phyloP scores from a whole-genome alignment of 2,329 filamentous ascomycete species.

The Pestalotiopsis sp. region DNA sequence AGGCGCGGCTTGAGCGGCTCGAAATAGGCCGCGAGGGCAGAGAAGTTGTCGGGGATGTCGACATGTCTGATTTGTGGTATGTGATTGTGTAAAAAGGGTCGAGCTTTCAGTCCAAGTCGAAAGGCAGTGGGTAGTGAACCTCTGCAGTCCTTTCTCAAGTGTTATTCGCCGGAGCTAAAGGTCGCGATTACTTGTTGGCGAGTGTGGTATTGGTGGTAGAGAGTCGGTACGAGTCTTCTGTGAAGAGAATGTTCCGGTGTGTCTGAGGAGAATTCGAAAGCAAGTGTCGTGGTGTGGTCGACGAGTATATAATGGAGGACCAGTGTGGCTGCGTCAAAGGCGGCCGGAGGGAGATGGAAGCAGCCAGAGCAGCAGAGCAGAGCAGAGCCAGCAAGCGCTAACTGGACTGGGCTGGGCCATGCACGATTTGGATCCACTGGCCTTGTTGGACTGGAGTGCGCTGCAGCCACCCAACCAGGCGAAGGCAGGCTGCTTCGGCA shows the following conservation, averaged over 20 bases:
- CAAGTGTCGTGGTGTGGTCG: not conserved
- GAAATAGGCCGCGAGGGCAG: constrained; percentile 34
- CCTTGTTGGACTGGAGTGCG: not conserved
- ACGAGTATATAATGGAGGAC: constrained; percentile 10
- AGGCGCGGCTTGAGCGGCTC: constrained; percentile 33
- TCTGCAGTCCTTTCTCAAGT: not conserved
- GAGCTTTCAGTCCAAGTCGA: not conserved
- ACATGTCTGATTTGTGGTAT: constrained; percentile 12
- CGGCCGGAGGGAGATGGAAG: not conserved
- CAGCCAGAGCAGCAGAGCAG: not conserved
- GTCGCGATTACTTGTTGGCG: not conserved
- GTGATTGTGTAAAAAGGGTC: not conserved
- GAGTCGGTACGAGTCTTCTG: not conserved
- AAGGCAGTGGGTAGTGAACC: not conserved
- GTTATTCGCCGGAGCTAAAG: not conserved
- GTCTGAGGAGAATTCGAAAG: not conserved
- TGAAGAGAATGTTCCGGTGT: not conserved
- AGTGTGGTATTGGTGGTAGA: not conserved
- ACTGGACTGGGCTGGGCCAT: not conserved
- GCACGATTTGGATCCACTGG: not conserved
- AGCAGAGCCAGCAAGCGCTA: not conserved
- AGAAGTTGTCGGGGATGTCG: constrained; percentile 27
- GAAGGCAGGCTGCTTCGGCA: not conserved
- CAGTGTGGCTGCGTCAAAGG: constrained; percentile 15
- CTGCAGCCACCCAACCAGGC: constrained; percentile 1